Percentiles rank a stretch among this genome's conserved stretches.
phyloP scores from a whole-genome alignment of 805 yeast genomes.

The Lipomyces mesembrius region DNA sequence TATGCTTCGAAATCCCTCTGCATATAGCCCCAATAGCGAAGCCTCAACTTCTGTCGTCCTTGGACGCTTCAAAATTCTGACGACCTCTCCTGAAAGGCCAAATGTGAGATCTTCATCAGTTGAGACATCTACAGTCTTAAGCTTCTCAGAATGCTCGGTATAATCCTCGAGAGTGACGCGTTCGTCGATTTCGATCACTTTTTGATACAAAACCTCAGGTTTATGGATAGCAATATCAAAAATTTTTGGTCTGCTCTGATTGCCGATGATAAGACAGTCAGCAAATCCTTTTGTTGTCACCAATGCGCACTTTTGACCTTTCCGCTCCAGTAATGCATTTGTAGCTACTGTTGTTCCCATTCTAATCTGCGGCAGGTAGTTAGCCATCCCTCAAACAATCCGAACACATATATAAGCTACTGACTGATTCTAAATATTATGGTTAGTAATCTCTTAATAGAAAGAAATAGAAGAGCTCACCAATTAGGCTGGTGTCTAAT shows the following conservation, averaged over 20 bases:
- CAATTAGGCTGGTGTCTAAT: conserved; percentile 58
- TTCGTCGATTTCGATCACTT: conserved; percentile 85
- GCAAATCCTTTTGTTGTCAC: conserved; percentile 87
- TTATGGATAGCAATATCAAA: conserved; percentile 79
- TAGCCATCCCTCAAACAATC: background rate
- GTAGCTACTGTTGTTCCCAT: conserved; percentile 98
- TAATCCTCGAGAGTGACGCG: conserved; percentile 83
- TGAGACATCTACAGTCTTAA: conserved; percentile 36
- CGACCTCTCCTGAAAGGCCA: conserved; percentile 72
- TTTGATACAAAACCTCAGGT: conserved; percentile 70
- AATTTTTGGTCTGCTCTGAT: conserved; percentile 88
- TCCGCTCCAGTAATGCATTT: conserved; percentile 88
- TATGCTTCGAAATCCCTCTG: conserved; percentile 65
- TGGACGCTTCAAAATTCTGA: conserved; percentile 61
- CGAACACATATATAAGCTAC: background rate
- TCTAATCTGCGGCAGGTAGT: conserved; percentile 59
- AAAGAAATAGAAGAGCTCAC: conserved; percentile 20
- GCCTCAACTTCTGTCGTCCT: conserved; percentile 51
- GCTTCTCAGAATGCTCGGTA: conserved; percentile 66
- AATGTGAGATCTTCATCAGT: conserved; percentile 48
- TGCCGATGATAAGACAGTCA: conserved; percentile 82
- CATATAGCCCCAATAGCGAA: conserved; percentile 53
- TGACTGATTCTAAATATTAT: conserved; percentile 23
- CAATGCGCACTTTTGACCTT: conserved; percentile 86
- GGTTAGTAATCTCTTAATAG: background rate